Base-by-base conservation (phyloP, 2,329 filamentous ascomycete species). In the Cryphonectria radicalis region DNA sequence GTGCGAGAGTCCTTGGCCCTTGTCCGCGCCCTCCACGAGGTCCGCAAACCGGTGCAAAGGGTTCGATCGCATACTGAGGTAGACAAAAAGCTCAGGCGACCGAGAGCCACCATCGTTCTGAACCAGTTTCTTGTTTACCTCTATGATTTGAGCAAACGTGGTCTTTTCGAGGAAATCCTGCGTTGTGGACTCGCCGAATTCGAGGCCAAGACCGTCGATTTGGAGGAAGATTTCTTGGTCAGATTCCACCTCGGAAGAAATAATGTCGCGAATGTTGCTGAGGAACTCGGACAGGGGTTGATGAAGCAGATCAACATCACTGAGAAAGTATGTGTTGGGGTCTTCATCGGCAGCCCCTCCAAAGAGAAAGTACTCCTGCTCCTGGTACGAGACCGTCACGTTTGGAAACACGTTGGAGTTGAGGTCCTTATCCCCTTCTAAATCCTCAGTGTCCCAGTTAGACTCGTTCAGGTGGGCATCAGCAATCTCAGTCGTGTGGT, bases 181-280 rank as follows among this genome's bases (percentile, higher is more conserved):
- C 37, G 72, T 69, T 46, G 72, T 73, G 32, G 72, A 63, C 57
- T 88, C 85, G 28, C 84, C 80, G 76, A 87, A 87, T 76, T 88
- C 85, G 43, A 88, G 79, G 11, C 84, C 85, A 57, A 88, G 81
- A 71, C 86, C 83, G 40, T 87, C 84, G 63, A 88, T 78, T 71
- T 86, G 84, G 57, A 87, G 81, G n/a, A 84, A 80, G 59, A 88
- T 77, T 70, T 88, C 85, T 67, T 88, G 86, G 25, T 82, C 80
- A 4, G 78, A 70, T 6, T 79, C 77, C 3, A 88, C 76, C 67
- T 87, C 86, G 55, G 82, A 80, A 25, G 79, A 77, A 19, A 88
- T 80, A 73, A 87, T 84, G 8, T 78, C 76, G 42, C 86, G 84
- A 42, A 88, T 79, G 6, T 80, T 81, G 25, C 79, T 77, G 66